phyloP scores from a whole-genome alignment of 345 rosid species.

The Camelina neglecta region DNA sequence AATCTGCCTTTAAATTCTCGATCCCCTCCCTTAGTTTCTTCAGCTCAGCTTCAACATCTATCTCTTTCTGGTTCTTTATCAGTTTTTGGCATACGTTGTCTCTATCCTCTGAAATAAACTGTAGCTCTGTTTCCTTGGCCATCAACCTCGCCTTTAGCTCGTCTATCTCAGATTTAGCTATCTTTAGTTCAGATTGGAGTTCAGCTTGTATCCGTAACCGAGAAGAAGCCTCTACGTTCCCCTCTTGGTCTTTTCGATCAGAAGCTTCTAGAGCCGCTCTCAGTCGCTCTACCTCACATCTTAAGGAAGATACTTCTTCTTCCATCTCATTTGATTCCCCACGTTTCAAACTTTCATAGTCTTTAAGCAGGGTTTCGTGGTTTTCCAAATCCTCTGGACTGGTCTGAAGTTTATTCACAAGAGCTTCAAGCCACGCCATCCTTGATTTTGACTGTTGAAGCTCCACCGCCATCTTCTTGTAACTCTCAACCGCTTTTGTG shows the following conservation, averaged over 20 bases:
- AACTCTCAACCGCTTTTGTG: conserved; percentile 62
- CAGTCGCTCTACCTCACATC: conserved; percentile 60
- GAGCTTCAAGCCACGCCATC: conserved; percentile 60
- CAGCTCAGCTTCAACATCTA: conserved; percentile 49
- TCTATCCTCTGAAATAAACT: conserved; percentile 78
- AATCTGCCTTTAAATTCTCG: conserved; percentile 60
- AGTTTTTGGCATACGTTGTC: conserved; percentile 58
- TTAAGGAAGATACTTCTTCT: conserved; percentile 57
- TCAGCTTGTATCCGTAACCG: conserved; percentile 61
- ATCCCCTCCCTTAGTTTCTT: conserved; percentile 54
- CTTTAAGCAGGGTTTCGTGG: conserved; percentile 38
- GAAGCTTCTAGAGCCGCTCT: conserved; percentile 59
- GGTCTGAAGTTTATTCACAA: conserved; percentile 48
- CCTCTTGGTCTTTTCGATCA: conserved; percentile 33
- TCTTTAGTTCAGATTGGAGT: conserved; percentile 62
- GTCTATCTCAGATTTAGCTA: conserved; percentile 59
- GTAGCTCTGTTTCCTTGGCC: conserved; percentile 88
- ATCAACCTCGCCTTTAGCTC: conserved; percentile 78
- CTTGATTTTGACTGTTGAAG: conserved; percentile 68
- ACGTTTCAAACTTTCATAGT: conserved; percentile 40
- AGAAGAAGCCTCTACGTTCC: conserved; percentile 34
- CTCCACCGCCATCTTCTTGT: conserved; percentile 63
- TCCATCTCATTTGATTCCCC: conserved; percentile 52
- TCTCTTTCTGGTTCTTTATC: conserved; percentile 47
- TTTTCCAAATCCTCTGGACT: conserved; percentile 35